Conservation (phyloP, 495 filamentous ascomycete genomes). For the Tuber brumale region DNA sequence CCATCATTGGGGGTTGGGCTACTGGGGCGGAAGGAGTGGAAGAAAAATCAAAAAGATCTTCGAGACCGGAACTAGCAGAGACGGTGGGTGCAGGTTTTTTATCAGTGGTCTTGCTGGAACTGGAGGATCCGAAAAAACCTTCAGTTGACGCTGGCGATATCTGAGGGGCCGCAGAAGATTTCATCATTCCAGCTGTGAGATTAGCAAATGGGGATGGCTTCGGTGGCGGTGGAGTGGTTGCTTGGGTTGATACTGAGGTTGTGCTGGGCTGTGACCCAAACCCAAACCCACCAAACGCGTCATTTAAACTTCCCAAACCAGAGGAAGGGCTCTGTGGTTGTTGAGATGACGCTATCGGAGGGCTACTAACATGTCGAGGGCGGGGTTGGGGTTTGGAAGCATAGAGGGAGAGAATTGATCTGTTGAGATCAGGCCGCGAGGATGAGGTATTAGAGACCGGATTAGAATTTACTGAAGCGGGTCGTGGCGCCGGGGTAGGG, state of each 20-base stretch:
- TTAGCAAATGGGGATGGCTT: slow-evolving; percentile 70
- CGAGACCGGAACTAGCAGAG: slow-evolving; percentile 51
- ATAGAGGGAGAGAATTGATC: slow-evolving; percentile 93
- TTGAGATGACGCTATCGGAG: slow-evolving; percentile 37
- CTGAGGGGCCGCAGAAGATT: slow-evolving; percentile 48
- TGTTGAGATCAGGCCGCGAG: slow-evolving; percentile 89
- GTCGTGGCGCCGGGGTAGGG: slow-evolving; percentile 59
- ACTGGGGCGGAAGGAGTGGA: slow-evolving; percentile 50
- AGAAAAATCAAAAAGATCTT: slow-evolving; percentile 78
- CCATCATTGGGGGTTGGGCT: slow-evolving; percentile 45
- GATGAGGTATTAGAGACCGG: slow-evolving; percentile 32
- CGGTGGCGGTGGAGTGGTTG: slow-evolving; percentile 51
- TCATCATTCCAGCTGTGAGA: slow-evolving; percentile 53
- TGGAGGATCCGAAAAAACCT: slow-evolving; percentile 72
- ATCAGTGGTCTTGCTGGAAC: slow-evolving; percentile 49
- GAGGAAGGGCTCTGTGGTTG: slow-evolving; percentile 49
- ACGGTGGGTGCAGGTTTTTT: slow-evolving; percentile 45
- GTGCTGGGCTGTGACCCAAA: slow-evolving; percentile 50
- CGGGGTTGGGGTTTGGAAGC: slow-evolving; percentile 71
- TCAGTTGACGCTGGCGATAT: slow-evolving; percentile 57
- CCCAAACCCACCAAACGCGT: slow-evolving; percentile 79
- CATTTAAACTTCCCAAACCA: slow-evolving; percentile 65
- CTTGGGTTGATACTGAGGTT: slow-evolving; percentile 46
- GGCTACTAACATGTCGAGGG: slow-evolving; percentile 44
- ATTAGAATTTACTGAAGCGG: slow-evolving; percentile 44